A percentile compares a stretch with the other conserved stretches of the same genome.
Conservation (phyloP, 176 grass and related monocot genomes). For the Melocanna baccifera region DNA sequence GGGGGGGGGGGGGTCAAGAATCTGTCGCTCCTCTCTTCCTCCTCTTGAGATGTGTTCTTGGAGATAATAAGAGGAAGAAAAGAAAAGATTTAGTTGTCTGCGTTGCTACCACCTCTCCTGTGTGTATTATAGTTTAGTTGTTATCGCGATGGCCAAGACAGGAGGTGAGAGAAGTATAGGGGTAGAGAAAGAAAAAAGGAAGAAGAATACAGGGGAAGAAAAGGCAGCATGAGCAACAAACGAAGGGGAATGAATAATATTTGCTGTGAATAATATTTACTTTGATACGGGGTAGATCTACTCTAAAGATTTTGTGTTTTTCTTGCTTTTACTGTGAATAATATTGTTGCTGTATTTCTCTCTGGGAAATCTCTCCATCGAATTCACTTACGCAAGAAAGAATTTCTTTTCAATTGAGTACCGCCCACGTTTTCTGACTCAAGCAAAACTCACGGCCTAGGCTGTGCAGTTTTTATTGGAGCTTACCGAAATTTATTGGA, state of each 20-base stretch:
- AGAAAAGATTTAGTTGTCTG: neutral
- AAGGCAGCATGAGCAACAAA: neutral
- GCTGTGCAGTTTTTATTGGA: neutral
- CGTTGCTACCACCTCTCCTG: slow-evolving; percentile 16
- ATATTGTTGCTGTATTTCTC: neutral
- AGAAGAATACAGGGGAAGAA: slow-evolving; percentile 12
- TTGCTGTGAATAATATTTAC: too few species aligned
- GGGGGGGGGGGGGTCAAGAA: neutral
- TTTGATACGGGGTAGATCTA: neutral
- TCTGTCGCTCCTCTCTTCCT: neutral
- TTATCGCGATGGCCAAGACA: slow-evolving; percentile 2
- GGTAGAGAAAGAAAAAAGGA: slow-evolving; percentile 22
- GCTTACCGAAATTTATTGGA: too few species aligned
- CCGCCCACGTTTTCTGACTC: neutral
- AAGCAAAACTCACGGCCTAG: neutral
- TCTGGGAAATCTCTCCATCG: neutral
- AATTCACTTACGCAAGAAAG: neutral
- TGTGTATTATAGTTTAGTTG: slow-evolving; percentile 20
- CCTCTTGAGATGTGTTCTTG: neutral
- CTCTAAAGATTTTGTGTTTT: neutral
- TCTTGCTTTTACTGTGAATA: neutral
- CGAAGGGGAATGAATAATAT: neutral
- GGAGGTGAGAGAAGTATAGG: slow-evolving; percentile 30
- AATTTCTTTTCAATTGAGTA: neutral
- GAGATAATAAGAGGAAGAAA: slow-evolving; percentile 15